Evolutionary conservation across 345 rosid genomes (phyloP).

Genomic region (Gossypium bickii): DNA sequence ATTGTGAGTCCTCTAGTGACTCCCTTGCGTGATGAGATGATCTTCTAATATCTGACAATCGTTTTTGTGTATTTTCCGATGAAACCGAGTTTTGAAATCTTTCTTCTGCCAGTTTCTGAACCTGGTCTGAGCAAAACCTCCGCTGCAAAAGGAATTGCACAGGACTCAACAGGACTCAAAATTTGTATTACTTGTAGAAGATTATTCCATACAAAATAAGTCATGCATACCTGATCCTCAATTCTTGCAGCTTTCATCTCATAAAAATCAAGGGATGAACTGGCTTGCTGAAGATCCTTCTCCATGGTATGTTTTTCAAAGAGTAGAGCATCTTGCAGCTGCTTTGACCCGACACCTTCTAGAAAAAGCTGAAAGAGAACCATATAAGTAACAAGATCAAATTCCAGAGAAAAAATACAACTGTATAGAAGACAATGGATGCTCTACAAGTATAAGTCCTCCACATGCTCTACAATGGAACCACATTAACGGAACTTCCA

Average conservation of each 20-base stretch:
- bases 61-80: constrained; percentile 59
- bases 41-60: constrained; percentile 51
- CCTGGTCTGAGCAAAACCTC: constrained; percentile 58
- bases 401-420: background rate
- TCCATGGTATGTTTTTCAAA: constrained; percentile 59
- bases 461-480: background rate
- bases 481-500: background rate
- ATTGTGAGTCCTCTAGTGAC: constrained; percentile 57
- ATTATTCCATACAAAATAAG: background rate
- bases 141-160: constrained; percentile 48
- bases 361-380: constrained; percentile 63
- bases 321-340: constrained; percentile 54
- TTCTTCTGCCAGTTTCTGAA: constrained; percentile 69
- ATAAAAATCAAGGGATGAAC: constrained; percentile 56
- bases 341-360: constrained; percentile 77
- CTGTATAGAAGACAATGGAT: background rate
- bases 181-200: background rate
- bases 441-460: background rate
- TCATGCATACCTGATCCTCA: constrained; percentile 72
- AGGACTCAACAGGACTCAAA: constrained; percentile 14
- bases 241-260: constrained; percentile 55
- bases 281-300: constrained; percentile 70
- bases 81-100: constrained; percentile 43
- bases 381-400: constrained; percentile 21
- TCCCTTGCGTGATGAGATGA: constrained; percentile 61